phyloP scores from a whole-genome alignment of 768 basidiomycete species.

The Amyloporia xantha region DNA sequence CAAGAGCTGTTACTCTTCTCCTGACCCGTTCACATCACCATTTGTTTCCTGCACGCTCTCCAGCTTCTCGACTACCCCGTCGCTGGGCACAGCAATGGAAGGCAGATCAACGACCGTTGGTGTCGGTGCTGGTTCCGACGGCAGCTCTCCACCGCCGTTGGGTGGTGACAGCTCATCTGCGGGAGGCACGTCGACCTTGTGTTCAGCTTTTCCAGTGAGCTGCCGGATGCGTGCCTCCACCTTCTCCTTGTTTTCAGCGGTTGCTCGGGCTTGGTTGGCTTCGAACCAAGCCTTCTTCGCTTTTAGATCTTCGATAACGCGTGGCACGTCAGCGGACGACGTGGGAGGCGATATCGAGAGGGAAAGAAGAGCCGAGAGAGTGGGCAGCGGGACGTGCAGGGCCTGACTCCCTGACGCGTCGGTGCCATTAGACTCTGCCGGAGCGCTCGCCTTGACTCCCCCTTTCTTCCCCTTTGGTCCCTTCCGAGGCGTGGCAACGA shows the following conservation, averaged over 20 bases:
- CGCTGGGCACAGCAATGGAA: conserved; percentile 29
- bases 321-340: conserved; percentile 66
- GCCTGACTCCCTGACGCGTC: conserved; percentile 30
- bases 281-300: conserved; percentile 94
- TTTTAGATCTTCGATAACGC: conserved; percentile 83
- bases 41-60: conserved; percentile 33
- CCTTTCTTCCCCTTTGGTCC: conserved; percentile 63
- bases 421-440: conserved; percentile 9
- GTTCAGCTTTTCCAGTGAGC: conserved; percentile 36
- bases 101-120: conserved; percentile 29
- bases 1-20: too few species aligned
- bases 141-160: conserved; percentile 33
- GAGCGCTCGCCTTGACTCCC: conserved; percentile 23
- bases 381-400: conserved; percentile 79
- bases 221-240: conserved; percentile 71
- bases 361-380: conserved; percentile 77
- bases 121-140: conserved; percentile 40
- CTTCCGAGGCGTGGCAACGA: conserved; percentile 58
- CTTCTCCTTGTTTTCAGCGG: conserved; percentile 73
- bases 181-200: conserved; percentile 24
- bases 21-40: too few species aligned
- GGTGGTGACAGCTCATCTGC: conserved; percentile 30
- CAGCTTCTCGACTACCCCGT: conserved; percentile 36
- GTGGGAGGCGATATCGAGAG: conserved; percentile 89
- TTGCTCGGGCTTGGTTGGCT: conserved; percentile 81